A percentile compares a stretch with the other conserved stretches of the same genome.
These are phyloP conservation scores for Epipyxis sp. DNA, from an alignment of 108 stramenopile genomes.

Conservation along the genomic window DNA sequence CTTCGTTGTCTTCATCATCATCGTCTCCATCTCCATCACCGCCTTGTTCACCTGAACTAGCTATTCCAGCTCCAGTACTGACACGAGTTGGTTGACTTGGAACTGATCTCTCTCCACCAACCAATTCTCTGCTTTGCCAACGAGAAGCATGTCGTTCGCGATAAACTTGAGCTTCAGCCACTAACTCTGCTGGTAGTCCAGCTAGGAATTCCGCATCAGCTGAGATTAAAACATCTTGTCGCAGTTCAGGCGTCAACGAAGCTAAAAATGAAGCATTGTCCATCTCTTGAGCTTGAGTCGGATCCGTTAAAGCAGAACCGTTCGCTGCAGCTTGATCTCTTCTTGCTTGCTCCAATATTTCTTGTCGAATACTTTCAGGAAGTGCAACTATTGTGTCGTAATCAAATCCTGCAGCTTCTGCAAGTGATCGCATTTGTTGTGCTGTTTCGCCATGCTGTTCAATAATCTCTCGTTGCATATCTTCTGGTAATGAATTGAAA, in stretches of 20 bases:
- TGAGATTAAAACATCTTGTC: constrained; percentile 80
- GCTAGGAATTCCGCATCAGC: constrained; percentile 69
- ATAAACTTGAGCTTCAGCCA: constrained; percentile 78
- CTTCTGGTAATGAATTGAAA: constrained; percentile 74
- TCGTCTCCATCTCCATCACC: not conserved
- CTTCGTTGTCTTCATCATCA: not conserved
- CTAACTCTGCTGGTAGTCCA: constrained; percentile 72
- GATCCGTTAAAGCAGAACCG: constrained; percentile 72
- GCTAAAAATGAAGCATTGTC: constrained; percentile 86
- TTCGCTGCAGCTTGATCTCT: constrained; percentile 49
- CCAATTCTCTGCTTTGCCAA: not conserved
- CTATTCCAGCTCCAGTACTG: not conserved
- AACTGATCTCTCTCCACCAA: not conserved
- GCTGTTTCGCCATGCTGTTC: constrained; percentile 56
- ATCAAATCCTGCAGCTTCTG: constrained; percentile 81
- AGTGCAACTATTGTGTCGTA: constrained; percentile 87
- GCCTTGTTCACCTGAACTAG: not conserved
- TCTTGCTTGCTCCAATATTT: constrained; percentile 73
- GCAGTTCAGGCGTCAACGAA: constrained; percentile 78
- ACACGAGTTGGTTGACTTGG: constrained; percentile 24
- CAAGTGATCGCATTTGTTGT: constrained; percentile 29
- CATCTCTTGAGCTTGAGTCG: constrained; percentile 73
- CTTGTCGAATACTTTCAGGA: constrained; percentile 84
- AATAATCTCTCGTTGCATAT: constrained; percentile 86
- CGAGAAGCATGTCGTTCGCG: constrained; percentile 69